Conservation (phyloP, 768 basidiomycete species). For the Austroboletus festivus region DNA sequence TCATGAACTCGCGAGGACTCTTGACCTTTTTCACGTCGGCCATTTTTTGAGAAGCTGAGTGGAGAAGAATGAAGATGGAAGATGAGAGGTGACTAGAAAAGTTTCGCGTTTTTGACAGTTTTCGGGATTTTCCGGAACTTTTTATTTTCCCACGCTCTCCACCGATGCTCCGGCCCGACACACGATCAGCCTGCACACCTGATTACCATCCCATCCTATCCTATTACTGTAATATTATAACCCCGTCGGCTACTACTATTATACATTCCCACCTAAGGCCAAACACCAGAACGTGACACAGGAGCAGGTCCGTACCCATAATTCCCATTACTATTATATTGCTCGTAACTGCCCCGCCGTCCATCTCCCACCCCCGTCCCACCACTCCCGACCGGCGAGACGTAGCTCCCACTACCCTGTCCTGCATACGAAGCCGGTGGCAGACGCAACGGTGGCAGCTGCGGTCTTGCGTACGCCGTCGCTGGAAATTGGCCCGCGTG, state of each 20-base stretch:
- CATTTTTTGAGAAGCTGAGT: constrained; percentile 68
- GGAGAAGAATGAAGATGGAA: constrained; percentile 43
- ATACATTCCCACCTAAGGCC: constrained; percentile 27
- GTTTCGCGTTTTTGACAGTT: constrained; percentile 42
- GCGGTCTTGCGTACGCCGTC: constrained; percentile 20
- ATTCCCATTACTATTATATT: constrained; percentile 22
- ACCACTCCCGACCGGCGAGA: constrained; percentile 18
- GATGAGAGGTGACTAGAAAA: constrained; percentile 45
- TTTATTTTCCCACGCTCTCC: constrained; percentile 27
- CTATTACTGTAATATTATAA: constrained; percentile 13
- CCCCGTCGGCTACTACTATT: constrained; percentile 13
- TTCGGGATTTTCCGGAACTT: constrained; percentile 32
- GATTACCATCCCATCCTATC: too few relatives aligned
- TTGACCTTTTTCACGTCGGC: constrained; percentile 82
- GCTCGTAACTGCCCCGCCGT: constrained; percentile 23
- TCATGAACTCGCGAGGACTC: constrained; percentile 86
- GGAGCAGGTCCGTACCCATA: constrained; percentile 24
- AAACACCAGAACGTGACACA: constrained; percentile 22
- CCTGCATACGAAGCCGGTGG: constrained; percentile 18
- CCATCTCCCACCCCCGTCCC: constrained; percentile 15
- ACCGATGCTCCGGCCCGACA: constrained; percentile 17
- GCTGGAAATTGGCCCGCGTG: constrained; percentile 17
- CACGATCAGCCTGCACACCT: too few relatives aligned
- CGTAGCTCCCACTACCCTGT: constrained; percentile 19
- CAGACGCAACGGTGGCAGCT: constrained; percentile 29